phyloP scores from a whole-genome alignment of 2,329 filamentous ascomycete genomes.

The Fonsecaea erecta region DNA sequence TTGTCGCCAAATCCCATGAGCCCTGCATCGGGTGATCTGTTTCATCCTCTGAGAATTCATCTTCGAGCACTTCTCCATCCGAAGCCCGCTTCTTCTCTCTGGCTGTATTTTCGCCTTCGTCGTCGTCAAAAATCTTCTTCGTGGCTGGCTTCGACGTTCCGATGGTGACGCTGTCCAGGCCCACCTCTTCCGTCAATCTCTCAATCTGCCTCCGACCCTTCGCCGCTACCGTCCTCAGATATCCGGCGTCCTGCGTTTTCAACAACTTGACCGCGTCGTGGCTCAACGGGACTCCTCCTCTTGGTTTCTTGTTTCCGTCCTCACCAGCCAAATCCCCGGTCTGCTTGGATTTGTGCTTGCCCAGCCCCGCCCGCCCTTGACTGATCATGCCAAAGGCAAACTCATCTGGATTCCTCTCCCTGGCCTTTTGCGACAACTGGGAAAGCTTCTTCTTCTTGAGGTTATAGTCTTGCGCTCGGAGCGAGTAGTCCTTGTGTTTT shows the following conservation, averaged over 20 bases:
- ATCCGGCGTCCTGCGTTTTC: slow-evolving; percentile 69
- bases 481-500: slow-evolving; percentile 84
- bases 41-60: slow-evolving; percentile 14
- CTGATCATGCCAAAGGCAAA: slow-evolving; percentile 70
- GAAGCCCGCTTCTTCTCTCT: slow-evolving; percentile 34
- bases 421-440: slow-evolving; percentile 63
- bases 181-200: slow-evolving; percentile 45
- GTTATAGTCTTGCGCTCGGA: slow-evolving; percentile 68
- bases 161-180: slow-evolving; percentile 41
- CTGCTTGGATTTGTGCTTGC: slow-evolving; percentile 49
- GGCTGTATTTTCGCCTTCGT: slow-evolving; percentile 38
- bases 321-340: slow-evolving; percentile 33
- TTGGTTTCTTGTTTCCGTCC: not conserved
- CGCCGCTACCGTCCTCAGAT: slow-evolving; percentile 64
- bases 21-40: slow-evolving; percentile 12
- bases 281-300: slow-evolving; percentile 45
- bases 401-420: slow-evolving; percentile 68
- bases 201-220: slow-evolving; percentile 54
- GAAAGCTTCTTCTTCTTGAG: slow-evolving; percentile 64
- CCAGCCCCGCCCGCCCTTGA: slow-evolving; percentile 48
- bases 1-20: slow-evolving; percentile 26
- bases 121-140: slow-evolving; percentile 48
- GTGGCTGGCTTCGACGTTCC: slow-evolving; percentile 28
- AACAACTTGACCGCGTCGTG: slow-evolving; percentile 65
- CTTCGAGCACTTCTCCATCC: slow-evolving; percentile 30